Conservation (phyloP, 2,329 filamentous ascomycete species). For the Periconia sp. region DNA sequence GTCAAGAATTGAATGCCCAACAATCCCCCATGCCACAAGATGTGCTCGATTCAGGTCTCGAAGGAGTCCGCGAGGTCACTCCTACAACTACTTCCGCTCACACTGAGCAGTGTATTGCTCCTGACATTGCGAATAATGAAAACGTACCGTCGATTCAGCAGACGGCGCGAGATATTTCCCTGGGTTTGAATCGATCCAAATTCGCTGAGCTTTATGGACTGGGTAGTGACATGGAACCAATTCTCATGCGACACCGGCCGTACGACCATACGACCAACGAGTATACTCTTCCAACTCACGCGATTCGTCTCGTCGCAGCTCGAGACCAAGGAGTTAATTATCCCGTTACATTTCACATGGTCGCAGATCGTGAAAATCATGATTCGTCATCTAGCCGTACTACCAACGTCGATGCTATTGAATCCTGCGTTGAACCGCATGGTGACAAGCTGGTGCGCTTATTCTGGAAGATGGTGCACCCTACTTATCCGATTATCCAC, state of each 20-base stretch:
- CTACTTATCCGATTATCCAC: not conserved
- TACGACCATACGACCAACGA: slow-evolving; percentile 8
- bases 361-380: not conserved
- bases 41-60: not conserved
- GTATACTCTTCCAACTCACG: slow-evolving; percentile 11
- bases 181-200: slow-evolving; percentile 6
- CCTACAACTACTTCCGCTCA: not conserved
- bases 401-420: not conserved
- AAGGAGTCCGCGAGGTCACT: not conserved
- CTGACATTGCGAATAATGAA: no score
- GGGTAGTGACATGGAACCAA: slow-evolving; percentile 15
- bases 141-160: not conserved
- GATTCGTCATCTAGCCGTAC: not conserved
- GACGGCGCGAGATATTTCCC: not conserved
- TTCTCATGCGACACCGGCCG: slow-evolving; percentile 14
- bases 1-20: not conserved
- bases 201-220: slow-evolving; percentile 14
- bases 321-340: slow-evolving; percentile 12
- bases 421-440: not conserved
- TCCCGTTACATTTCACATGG: slow-evolving; percentile 14
- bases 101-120: not conserved
- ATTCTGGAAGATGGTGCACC: slow-evolving; percentile 1
- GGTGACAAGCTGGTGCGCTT: not conserved
- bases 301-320: slow-evolving; percentile 12
- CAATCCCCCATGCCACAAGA: slow-evolving; percentile 1